Base-by-base conservation (phyloP, 768 basidiomycete genomes). In the Thelephora ganbajun region DNA sequence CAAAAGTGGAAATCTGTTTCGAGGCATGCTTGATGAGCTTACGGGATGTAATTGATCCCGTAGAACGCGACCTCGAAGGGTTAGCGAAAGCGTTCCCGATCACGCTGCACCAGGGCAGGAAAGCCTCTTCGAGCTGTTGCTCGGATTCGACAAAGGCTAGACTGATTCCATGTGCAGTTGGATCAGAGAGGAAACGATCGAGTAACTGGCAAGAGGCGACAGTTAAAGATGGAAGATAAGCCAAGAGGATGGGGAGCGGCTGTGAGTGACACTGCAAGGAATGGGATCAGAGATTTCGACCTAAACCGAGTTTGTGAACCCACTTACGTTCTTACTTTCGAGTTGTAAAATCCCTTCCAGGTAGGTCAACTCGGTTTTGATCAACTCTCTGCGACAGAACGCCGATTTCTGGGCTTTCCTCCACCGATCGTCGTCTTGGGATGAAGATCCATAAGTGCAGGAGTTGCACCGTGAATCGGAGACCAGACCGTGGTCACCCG, bases 111-210 rank as follows among this genome's bases (percentile, higher is more conserved):
- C 80, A 84, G 1, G 68, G 64, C 42, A 79, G 69, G 51, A 81
- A 73, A 1, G 78, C 72, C 11, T 59, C 57, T 52, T 79, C 75
- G 19, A 83, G 58, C 18, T 66, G 64, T 22, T 72, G 68, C 55
- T 79, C 71, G 43, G 64, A 66, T 0, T 68, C 61, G 22, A 82
- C 62, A 51, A 83, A 79, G 6, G 81, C 75, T 4, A 69, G 65
- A 9, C 77, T 73, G 23, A 83, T 73, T 7, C 81, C 81, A 66
- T 70, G 72, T 2, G 76, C 77, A 39, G 77, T 80, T 11, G 80
- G 81, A 47, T 83, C 79, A 39, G 69, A 67, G 33, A 75, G 68
- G 57, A 80, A 69, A 16, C 62, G 61, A 16, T 60, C 61, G 14
- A 79, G 53, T 35, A 81, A 64, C 14, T 59, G 59, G 45, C 73